These are phyloP conservation scores for Pseudonectria foliicola DNA, from an alignment of 2,329 filamentous ascomycete species.

Conservation along the genomic window DNA sequence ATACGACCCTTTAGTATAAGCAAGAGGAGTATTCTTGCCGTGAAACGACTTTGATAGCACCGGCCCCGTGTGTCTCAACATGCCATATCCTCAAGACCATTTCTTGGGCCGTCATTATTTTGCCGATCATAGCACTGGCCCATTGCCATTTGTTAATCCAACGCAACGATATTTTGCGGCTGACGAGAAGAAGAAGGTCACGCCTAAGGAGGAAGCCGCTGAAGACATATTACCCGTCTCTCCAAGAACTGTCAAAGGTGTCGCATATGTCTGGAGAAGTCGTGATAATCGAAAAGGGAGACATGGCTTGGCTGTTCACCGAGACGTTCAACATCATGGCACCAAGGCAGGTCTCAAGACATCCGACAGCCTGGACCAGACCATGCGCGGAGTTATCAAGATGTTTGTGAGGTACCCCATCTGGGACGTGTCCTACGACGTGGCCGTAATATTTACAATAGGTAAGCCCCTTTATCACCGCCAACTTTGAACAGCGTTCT, in stretches of 20 bases:
- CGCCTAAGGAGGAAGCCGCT: neutral
- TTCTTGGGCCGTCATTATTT: slow-evolving; percentile 8
- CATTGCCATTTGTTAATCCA: slow-evolving; percentile 6
- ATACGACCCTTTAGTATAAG: too few relatives aligned
- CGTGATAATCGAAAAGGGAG: slow-evolving; percentile 38
- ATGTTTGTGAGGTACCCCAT: slow-evolving; percentile 31
- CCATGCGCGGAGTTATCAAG: slow-evolving; percentile 23
- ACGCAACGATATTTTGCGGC: slow-evolving; percentile 6
- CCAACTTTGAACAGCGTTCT: too few relatives aligned
- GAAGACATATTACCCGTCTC: too few relatives aligned
- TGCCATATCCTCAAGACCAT: slow-evolving; percentile 2
- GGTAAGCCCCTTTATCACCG: too few relatives aligned
- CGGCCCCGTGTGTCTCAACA: neutral
- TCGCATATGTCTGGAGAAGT: slow-evolving; percentile 31
- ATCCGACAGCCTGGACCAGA: slow-evolving; percentile 22
- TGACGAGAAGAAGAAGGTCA: slow-evolving; percentile 1
- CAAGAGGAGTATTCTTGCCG: too few relatives aligned
- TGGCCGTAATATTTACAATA: slow-evolving; percentile 33
- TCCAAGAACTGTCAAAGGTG: slow-evolving; percentile 33
- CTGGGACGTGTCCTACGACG: slow-evolving; percentile 37
- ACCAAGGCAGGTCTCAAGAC: slow-evolving; percentile 13
- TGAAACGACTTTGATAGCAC: neutral
- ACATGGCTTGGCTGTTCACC: slow-evolving; percentile 23
- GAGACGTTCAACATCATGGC: slow-evolving; percentile 6
- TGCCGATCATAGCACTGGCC: slow-evolving; percentile 6